phyloP scores from a whole-genome alignment of 179 eudicot genomes.

The Spinacia oleracea region DNA sequence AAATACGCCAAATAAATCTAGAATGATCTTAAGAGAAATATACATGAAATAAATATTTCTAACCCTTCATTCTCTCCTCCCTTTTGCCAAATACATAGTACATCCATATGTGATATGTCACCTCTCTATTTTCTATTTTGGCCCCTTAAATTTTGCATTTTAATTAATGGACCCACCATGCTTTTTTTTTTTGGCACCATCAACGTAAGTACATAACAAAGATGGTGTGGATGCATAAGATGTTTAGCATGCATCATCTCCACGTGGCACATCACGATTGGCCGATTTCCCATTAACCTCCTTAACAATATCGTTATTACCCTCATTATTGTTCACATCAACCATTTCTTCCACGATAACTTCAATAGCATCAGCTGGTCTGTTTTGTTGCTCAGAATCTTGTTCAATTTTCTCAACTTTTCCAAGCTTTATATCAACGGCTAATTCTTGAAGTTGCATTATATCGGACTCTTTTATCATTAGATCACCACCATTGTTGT shows the following conservation, averaged over 20 bases:
- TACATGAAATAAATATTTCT: slow-evolving; percentile 2
- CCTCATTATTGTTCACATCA: background rate
- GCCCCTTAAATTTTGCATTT: too few species aligned
- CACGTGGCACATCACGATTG: slow-evolving; percentile 13
- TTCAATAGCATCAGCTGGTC: slow-evolving; percentile 11
- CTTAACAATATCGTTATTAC: background rate
- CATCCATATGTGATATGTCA: too few species aligned
- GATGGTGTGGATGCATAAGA: background rate
- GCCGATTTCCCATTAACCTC: background rate
- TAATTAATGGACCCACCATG: background rate
- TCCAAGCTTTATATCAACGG: slow-evolving; percentile 31
- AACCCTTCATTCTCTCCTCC: background rate
- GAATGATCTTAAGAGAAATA: background rate
- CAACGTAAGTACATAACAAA: background rate
- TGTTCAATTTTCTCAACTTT: slow-evolving; percentile 27
- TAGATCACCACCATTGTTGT: background rate
- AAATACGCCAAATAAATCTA: slow-evolving; percentile 4
- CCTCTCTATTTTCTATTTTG: too few species aligned
- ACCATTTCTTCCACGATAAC: slow-evolving; percentile 28
- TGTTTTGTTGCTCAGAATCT: background rate
- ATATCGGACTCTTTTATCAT: slow-evolving; percentile 16
- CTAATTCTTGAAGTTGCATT: slow-evolving; percentile 30
- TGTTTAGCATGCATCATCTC: slow-evolving; percentile 14
- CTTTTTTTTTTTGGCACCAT: background rate
- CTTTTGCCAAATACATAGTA: background rate